These are phyloP conservation scores for Peronospora farinosa DNA, from an alignment of 352 stramenopile species.

Conservation along the genomic window DNA sequence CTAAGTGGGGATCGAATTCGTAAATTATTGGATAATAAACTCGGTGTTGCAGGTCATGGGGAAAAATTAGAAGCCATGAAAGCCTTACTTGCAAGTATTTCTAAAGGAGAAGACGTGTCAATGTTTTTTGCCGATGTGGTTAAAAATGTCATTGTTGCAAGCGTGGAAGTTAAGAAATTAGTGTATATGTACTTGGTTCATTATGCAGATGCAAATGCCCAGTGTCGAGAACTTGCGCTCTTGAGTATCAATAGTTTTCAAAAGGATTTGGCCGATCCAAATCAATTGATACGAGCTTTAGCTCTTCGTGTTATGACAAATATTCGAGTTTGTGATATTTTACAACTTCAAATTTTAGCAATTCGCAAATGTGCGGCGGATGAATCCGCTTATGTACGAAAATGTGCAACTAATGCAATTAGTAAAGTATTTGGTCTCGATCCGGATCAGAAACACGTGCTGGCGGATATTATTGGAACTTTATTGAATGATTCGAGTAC, in stretches of 20 bases:
- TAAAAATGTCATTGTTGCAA: conserved; percentile 90
- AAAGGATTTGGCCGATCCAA: conserved; percentile 92
- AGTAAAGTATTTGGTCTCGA: conserved; percentile 92
- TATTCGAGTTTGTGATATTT: conserved; percentile 96
- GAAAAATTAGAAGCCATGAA: conserved; percentile 98
- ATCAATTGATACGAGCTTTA: conserved; percentile 91
- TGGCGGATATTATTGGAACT: conserved; percentile 91
- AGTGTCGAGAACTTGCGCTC: conserved; percentile 94
- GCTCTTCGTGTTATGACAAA: conserved; percentile 95
- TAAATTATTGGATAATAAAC: conserved; percentile 87
- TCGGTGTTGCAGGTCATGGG: conserved; percentile 66
- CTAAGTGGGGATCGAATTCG: conserved; percentile 88
- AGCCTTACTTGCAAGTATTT: conserved; percentile 95
- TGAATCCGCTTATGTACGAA: conserved; percentile 94
- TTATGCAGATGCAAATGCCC: conserved; percentile 93
- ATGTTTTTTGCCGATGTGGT: conserved; percentile 98
- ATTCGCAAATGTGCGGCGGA: conserved; percentile 91
- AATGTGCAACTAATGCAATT: conserved; percentile 94
- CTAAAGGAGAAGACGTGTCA: conserved; percentile 94
- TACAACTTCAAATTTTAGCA: conserved; percentile 97
- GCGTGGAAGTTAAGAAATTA: conserved; percentile 99
- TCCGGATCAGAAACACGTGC: conserved; percentile 79
- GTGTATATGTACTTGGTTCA: conserved; percentile 99
- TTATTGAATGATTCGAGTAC: conserved; percentile 92
- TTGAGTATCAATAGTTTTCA: conserved; percentile 98